These are phyloP conservation scores for Ustilago nuda DNA, from an alignment of 1,284 basidiomycete genomes.

Conservation along the genomic window DNA sequence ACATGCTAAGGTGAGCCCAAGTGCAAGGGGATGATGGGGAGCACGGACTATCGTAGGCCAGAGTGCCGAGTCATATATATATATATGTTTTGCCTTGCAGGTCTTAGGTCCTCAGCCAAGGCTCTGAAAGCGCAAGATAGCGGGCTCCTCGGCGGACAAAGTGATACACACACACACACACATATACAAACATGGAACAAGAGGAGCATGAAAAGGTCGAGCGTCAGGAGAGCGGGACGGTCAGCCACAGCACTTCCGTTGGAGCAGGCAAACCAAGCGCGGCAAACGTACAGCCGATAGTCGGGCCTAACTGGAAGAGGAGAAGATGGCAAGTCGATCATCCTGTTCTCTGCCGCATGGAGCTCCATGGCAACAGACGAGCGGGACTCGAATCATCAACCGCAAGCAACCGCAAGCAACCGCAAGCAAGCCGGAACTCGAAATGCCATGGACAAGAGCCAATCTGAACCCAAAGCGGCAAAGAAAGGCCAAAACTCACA, in stretches of 20 bases:
- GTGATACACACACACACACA: conserved; percentile 11
- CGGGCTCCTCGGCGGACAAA: neutral
- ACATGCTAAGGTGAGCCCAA: conserved; percentile 1
- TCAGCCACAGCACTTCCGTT: neutral
- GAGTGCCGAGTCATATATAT: neutral
- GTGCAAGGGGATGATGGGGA: neutral
- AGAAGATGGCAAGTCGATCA: neutral
- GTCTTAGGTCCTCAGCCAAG: neutral
- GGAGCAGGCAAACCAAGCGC: neutral
- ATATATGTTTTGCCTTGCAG: neutral
- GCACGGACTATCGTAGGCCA: too few species aligned
- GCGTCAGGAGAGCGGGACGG: conserved; percentile 12
- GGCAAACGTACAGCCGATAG: neutral
- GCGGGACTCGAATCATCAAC: conserved; percentile 1
- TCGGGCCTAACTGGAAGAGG: neutral
- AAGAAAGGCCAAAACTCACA: neutral
- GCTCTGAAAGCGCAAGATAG: neutral
- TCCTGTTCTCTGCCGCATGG: neutral
- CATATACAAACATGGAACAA: neutral
- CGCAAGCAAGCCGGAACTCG: neutral
- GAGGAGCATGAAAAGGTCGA: conserved; percentile 1
- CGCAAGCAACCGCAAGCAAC: too few species aligned
- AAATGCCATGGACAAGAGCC: neutral
- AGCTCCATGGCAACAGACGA: neutral
- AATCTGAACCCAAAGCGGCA: conserved; percentile 14